phyloP scores from a whole-genome alignment of 257 asterid species.

The Salvia rosmarinus region DNA sequence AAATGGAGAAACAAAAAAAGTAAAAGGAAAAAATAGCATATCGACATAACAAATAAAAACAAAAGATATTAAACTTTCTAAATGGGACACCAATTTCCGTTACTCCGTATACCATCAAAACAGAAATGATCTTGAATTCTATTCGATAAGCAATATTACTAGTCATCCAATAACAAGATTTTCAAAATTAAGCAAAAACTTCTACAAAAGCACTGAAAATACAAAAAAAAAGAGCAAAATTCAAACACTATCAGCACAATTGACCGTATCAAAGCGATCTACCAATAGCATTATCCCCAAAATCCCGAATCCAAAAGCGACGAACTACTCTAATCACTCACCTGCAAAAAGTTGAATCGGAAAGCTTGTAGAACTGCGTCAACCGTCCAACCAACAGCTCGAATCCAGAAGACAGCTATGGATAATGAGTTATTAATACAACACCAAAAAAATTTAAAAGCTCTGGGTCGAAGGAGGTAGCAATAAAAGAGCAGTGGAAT shows the following conservation, averaged over 20 bases:
- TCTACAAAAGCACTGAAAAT: not conserved
- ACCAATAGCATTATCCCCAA: conserved; percentile 12
- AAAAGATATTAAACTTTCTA: conserved; percentile 34
- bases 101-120: conserved; percentile 25
- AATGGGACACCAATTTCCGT: conserved; percentile 29
- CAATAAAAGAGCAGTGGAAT: not conserved
- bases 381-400: conserved; percentile 31
- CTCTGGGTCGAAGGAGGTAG: conserved; percentile 13
- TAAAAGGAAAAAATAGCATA: not conserved
- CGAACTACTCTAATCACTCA: conserved; percentile 1
- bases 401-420: conserved; percentile 31
- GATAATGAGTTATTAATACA: conserved; percentile 20
- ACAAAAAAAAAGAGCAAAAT: conserved; percentile 10
- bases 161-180: conserved; percentile 12
- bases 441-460: conserved; percentile 1
- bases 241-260: conserved; percentile 30
- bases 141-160: conserved; percentile 1
- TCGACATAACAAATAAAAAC: conserved; percentile 13
- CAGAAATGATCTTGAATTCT: conserved; percentile 17
- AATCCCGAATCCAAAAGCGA: conserved; percentile 30
- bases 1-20: not conserved
- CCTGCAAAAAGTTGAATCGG: conserved; percentile 31
- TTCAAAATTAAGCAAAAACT: not conserved
- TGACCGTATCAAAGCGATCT: conserved; percentile 46
- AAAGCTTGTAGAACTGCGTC: conserved; percentile 15